Conservation (phyloP, 176 grass and related monocot genomes). For the Canna indica region DNA sequence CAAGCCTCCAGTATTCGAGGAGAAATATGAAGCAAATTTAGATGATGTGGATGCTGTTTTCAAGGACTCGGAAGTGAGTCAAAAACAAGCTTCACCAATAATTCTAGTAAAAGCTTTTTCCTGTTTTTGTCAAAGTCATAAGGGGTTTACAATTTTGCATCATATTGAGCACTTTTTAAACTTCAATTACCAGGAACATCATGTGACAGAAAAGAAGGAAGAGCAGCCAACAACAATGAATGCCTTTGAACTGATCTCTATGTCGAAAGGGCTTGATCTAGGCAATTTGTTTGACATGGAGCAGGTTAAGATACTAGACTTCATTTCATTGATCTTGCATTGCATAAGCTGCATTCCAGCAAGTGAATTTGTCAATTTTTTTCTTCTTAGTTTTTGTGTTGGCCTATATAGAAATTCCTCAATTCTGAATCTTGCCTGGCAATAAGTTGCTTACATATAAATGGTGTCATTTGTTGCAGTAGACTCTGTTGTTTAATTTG, state of each 20-base stretch:
- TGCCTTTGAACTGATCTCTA: slow-evolving; percentile 96
- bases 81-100: background rate
- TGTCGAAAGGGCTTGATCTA: slow-evolving; percentile 81
- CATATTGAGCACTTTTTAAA: slow-evolving; percentile 12
- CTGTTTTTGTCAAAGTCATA: slow-evolving; percentile 6
- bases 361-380: background rate
- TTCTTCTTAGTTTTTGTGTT: background rate
- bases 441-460: no score
- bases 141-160: slow-evolving; percentile 14
- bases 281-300: slow-evolving; percentile 85
- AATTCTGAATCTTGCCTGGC: no score
- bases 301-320: slow-evolving; percentile 38
- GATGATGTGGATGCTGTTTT: slow-evolving; percentile 96
- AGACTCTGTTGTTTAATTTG: slow-evolving; percentile 10
- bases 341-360: background rate
- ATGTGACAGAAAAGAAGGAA: slow-evolving; percentile 86
- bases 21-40: slow-evolving; percentile 60
- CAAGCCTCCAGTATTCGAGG: slow-evolving; percentile 68
- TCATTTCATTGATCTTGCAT: background rate
- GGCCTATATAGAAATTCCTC: no score
- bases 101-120: slow-evolving; percentile 24
- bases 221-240: slow-evolving; percentile 87
- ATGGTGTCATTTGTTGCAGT: background rate
- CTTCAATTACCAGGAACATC: slow-evolving; percentile 37
- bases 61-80: slow-evolving; percentile 85